Base-by-base conservation (phyloP, 2,329 filamentous ascomycete genomes). In the Xylaria sp. region DNA sequence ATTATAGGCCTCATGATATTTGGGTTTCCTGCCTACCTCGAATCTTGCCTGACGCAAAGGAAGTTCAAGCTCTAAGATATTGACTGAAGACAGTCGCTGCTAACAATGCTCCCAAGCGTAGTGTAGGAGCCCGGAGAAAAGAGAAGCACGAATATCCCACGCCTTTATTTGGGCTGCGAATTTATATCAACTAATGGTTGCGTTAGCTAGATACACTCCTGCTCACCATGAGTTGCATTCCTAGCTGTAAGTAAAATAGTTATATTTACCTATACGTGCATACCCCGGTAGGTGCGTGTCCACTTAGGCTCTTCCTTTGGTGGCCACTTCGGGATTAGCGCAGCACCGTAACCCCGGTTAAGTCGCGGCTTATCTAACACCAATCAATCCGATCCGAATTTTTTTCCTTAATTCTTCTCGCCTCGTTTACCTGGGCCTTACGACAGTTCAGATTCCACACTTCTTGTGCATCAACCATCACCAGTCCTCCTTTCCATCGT, bases 361-460 rank as follows among this genome's bases (percentile, higher is more conserved):
- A 39, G 25, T 37, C n/a, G 48, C 32, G 28, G 25, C 1, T 15
- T 32, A 3, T 20, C 44, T 51, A 9, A 23, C 10, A 23, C 46
- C 9, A 50, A 50, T 23, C 20, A 41, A n/a, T 63, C 25, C 58
- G 32, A 8, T 55, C 32, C 32, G 28, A 61, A 64, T 56, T 56
- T 37, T 64, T 67, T 68, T 46, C 57, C 37, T 58, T 34, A 63
- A 46, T 59, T 32, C 20, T 18, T 61, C 41, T 54, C 23, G 25
- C n/a, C 23, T 12, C 41, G 57, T 34, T 34, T 15, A 48, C 18
- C 37, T 56, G 41, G 12, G 34, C 6, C 6, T 7, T n/a, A 64
- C 44, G 4, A 44, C 32, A 58, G 8, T 20, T 34, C 34, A 18
- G 20, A 46, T 48, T 23, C 13, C 28, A 18, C 15, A 18, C 41